Percentiles rank a stretch among this genome's conserved stretches.
Evolutionary conservation across 345 rosid genomes (phyloP).

Genomic region (Populus deltoides): DNA sequence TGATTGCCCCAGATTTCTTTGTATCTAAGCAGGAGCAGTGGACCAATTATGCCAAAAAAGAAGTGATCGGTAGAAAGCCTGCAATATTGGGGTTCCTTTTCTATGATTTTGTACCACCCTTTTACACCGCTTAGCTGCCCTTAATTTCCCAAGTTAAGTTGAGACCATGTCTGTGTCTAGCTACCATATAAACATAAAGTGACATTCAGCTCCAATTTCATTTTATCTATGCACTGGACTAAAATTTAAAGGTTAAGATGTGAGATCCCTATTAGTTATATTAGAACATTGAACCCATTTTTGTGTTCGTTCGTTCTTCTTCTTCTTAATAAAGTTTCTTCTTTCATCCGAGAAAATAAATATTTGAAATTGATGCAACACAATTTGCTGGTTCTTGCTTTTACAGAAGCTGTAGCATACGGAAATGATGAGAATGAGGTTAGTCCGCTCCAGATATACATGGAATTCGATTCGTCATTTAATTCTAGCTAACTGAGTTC

Average conservation of each 20-base stretch:
- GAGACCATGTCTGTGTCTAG: not conserved
- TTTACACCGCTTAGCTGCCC: not conserved
- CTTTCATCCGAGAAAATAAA: no score
- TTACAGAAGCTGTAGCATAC: conserved; percentile 76
- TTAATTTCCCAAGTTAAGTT: not conserved
- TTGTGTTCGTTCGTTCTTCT: not conserved
- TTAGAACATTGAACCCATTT: not conserved
- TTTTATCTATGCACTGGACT: not conserved
- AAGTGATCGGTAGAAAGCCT: no score
- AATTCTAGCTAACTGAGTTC: not conserved
- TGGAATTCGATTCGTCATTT: not conserved
- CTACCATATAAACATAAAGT: not conserved
- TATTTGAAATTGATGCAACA: not conserved
- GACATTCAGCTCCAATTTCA: not conserved
- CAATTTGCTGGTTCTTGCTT: conserved; percentile 5
- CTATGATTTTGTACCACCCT: no score
- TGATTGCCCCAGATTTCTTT: no score
- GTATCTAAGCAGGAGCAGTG: no score
- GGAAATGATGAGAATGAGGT: conserved; percentile 62
- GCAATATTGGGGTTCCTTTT: no score
- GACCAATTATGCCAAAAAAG: no score
- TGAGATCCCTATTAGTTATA: not conserved
- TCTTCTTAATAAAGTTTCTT: not conserved
- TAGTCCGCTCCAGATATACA: conserved; percentile 1
- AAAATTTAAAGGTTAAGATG: not conserved